Conservation (phyloP, 305 asterid species). For the Lippia alba region DNA sequence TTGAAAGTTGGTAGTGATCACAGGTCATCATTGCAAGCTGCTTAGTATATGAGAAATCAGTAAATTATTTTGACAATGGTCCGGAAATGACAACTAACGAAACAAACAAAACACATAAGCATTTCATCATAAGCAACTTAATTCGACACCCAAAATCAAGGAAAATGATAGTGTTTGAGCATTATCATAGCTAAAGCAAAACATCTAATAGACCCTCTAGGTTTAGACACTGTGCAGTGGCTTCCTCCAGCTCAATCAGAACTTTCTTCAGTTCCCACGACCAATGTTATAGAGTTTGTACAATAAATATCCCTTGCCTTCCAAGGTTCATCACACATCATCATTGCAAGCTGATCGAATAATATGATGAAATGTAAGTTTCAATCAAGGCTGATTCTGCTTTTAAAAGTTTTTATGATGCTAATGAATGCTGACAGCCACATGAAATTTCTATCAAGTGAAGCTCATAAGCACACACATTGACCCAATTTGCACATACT, state of each 20-base stretch:
- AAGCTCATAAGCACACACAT: slow-evolving; percentile 22
- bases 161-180: slow-evolving; percentile 16
- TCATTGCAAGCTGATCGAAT: slow-evolving; percentile 84
- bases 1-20: slow-evolving; percentile 49
- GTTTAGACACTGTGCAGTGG: slow-evolving; percentile 28
- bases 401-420: slow-evolving; percentile 29
- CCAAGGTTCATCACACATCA: slow-evolving; percentile 82
- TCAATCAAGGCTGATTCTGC: slow-evolving; percentile 28
- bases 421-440: slow-evolving; percentile 19
- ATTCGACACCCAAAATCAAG: slow-evolving; percentile 29
- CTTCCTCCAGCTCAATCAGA: slow-evolving; percentile 47
- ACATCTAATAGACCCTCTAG: slow-evolving; percentile 33
- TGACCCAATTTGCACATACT: slow-evolving; percentile 1
- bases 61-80: slow-evolving; percentile 22
- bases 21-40: slow-evolving; percentile 69
- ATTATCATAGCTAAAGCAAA: slow-evolving; percentile 22
- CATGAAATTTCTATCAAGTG: slow-evolving; percentile 12
- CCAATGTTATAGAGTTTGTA: slow-evolving; percentile 40
- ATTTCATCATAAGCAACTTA: slow-evolving; percentile 16
- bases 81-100: slow-evolving; percentile 1
- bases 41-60: slow-evolving; percentile 46
- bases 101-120: slow-evolving; percentile 1
- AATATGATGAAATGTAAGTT: slow-evolving; percentile 51
- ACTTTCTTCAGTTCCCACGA: slow-evolving; percentile 43
- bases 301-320: slow-evolving; percentile 49